Conservation (phyloP, 495 filamentous ascomycete genomes). For the Physcia stellaris region DNA sequence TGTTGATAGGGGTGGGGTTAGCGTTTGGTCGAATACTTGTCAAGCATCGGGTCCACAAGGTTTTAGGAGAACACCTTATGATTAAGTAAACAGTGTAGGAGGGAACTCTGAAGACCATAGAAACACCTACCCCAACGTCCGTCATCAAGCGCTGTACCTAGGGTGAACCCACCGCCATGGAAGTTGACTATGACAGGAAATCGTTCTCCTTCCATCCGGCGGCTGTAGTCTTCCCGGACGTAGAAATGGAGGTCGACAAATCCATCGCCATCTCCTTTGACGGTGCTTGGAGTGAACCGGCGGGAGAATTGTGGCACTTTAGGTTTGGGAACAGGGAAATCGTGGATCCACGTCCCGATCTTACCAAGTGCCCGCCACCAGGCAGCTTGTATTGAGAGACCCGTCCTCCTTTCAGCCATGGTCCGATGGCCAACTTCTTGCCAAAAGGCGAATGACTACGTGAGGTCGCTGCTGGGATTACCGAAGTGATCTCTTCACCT, state of each 20-base stretch:
- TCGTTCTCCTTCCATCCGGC: too few relatives aligned
- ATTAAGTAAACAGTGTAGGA: too few relatives aligned
- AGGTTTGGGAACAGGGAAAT: conserved; percentile 49
- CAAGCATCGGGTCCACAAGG: too few relatives aligned
- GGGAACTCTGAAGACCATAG: too few relatives aligned
- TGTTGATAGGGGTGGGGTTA: too few relatives aligned
- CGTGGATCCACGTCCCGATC: conserved; percentile 68
- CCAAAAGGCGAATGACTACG: too few relatives aligned
- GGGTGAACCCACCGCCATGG: conserved; percentile 66
- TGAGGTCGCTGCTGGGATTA: too few relatives aligned
- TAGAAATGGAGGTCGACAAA: conserved; percentile 64
- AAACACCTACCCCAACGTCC: conserved; percentile 61
- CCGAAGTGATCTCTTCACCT: too few relatives aligned
- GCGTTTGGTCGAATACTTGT: too few relatives aligned
- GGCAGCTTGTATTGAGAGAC: conserved; percentile 55
- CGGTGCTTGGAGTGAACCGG: conserved; percentile 39
- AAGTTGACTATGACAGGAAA: conserved; percentile 60
- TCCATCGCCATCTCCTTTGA: conserved; percentile 35
- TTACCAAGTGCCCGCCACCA: conserved; percentile 69
- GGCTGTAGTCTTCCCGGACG: conserved; percentile 52
- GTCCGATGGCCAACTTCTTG: too few relatives aligned
- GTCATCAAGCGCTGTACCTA: conserved; percentile 59
- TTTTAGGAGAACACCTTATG: too few relatives aligned
- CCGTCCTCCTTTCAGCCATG: conserved; percentile 43
- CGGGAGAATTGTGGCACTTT: conserved; percentile 54